phyloP scores from a whole-genome alignment of 2,329 filamentous ascomycete species.

The Fusarium protoensiforme region DNA sequence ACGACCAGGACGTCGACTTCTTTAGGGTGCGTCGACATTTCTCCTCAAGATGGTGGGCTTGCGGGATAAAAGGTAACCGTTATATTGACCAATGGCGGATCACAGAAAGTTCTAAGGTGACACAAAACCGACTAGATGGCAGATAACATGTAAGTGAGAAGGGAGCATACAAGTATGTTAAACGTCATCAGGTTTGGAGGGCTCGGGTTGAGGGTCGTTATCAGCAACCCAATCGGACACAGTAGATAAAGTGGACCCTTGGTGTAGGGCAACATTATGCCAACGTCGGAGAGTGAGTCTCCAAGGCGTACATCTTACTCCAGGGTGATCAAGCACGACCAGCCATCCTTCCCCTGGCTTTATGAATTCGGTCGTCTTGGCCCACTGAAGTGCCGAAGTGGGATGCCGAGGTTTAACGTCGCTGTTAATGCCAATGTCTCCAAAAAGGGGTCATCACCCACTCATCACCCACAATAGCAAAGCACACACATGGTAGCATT shows the following conservation, averaged over 20 bases:
- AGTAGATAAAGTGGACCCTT: neutral
- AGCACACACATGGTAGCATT: no score
- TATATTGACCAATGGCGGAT: no score
- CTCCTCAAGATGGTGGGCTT: neutral
- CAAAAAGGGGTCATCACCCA: no score
- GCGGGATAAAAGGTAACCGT: neutral
- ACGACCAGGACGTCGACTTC: slow-evolving; percentile 61
- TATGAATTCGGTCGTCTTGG: no score
- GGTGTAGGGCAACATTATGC: neutral
- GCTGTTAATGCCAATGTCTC: neutral
- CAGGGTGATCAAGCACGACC: no score
- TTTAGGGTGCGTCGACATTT: neutral
- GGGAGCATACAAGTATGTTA: neutral
- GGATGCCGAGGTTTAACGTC: neutral
- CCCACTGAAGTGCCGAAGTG: neutral
- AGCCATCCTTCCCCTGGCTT: no score
- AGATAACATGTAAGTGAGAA: neutral
- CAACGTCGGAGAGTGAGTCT: neutral
- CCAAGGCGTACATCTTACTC: neutral
- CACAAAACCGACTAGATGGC: neutral
- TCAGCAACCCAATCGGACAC: no score
- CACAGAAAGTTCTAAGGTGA: no score
- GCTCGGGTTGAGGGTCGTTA: no score
- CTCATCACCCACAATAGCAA: no score
- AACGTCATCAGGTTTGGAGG: no score